Evolutionary conservation across 2,329 filamentous ascomycete genomes (phyloP).

Genomic region (Trichophyton mentagrophytes): DNA sequence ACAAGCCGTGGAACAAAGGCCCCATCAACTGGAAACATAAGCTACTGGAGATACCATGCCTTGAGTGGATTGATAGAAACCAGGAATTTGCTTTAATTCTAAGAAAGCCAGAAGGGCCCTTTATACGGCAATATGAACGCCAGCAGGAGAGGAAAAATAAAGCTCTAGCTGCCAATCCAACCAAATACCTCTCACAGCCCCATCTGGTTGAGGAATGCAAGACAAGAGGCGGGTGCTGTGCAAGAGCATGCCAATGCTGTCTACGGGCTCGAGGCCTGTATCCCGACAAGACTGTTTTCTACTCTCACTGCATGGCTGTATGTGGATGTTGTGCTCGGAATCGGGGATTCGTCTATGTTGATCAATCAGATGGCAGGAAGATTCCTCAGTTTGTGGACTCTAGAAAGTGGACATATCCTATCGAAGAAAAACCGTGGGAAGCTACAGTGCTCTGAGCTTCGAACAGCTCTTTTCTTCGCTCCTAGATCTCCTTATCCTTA

Average conservation of each 20-base stretch:
- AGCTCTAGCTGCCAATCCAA: neutral
- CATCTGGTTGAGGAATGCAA: no score
- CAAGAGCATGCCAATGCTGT: constrained; percentile 4
- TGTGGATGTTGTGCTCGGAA: constrained; percentile 1
- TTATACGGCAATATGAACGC: no score
- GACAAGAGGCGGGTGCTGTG: neutral
- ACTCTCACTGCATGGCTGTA: neutral
- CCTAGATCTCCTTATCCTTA: no score
- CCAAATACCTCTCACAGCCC: no score
- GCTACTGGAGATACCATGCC: neutral
- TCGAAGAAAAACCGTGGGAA: neutral
- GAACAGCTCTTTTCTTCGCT: no score
- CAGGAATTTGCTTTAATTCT: no score
- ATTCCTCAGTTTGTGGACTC: neutral
- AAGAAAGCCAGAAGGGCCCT: no score
- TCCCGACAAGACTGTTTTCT: neutral
- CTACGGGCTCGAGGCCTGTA: neutral
- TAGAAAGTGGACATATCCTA: neutral
- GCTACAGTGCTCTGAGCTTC: no score
- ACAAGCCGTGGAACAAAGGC: neutral
- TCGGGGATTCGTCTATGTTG: neutral
- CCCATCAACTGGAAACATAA: neutral
- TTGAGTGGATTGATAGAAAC: no score
- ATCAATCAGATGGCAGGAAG: neutral
- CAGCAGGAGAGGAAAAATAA: neutral